Base-by-base conservation (phyloP, 1,139 yeast genomes). In the Scheffersomyces stambukii region DNA sequence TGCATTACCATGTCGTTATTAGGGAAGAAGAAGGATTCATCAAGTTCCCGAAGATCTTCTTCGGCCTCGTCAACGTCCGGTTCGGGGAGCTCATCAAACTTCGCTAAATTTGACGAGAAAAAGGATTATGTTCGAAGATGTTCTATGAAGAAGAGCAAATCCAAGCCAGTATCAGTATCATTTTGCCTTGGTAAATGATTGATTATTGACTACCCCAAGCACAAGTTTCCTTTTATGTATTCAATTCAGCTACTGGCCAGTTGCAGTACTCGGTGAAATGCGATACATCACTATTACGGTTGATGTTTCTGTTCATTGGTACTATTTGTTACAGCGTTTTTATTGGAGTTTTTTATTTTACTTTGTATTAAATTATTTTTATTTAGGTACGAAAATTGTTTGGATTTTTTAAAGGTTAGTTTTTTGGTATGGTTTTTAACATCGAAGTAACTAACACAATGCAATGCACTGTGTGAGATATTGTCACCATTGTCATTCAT, bases 51-150 rank as follows among this genome's bases (percentile, higher is more conserved):
- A 8, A 16, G 18, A 8, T 16, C 18, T 8, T 16, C 18, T 6
- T 16, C 18, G 18, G 8, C 8, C 8, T 6, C 18, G 8, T 16
- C 18, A 8, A 8, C 18, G 8, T 16, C 22, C 6, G 33, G 29
- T 5, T 27, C 36, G 14, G 32, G 40, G 27, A 28, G 39, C 21
- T 34, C 38, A n/a, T 31, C 26, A 16, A 25, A 16, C 11, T 38
- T 38, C 26, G 25, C 21, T 8, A 37, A 35, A 17, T 38, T 38
- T 28, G 42, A 38, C 21, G 42, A 38, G 27, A 36, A 36, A 30
- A 37, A 65, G 45, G 73, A 66, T 45, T 66, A 66, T 41, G 56
- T 46, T 16, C 60, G 60, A 38, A 54, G 73, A 37, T 66, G 71
- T 46, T 48, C 53, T 21, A 29, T 51, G 41, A 60, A 56, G 42